Conservation (phyloP, 768 basidiomycete species). For the Gloeopeniophorella convolvens region DNA sequence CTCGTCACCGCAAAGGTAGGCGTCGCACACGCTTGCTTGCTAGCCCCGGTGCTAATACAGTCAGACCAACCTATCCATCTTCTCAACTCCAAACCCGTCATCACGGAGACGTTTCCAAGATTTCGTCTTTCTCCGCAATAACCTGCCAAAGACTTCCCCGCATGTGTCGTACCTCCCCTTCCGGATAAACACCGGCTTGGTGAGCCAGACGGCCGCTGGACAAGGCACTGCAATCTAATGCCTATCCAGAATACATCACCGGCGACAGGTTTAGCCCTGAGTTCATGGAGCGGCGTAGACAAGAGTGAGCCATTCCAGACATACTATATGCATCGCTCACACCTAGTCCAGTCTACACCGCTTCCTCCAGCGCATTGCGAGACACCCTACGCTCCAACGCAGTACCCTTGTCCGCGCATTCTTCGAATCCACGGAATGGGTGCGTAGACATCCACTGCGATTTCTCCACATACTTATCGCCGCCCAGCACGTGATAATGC, state of each 20-base stretch:
- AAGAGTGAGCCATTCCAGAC: conserved; percentile 53
- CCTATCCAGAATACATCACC: conserved; percentile 80
- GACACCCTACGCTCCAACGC: conserved; percentile 91
- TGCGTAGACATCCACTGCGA: conserved; percentile 32
- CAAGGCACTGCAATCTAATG: not conserved
- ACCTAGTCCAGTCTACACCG: conserved; percentile 65
- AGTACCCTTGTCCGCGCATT: conserved; percentile 90
- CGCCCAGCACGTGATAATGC: conserved; percentile 88
- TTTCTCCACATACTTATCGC: conserved; percentile 9
- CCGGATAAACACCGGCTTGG: conserved; percentile 96
- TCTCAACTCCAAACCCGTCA: conserved; percentile 66
- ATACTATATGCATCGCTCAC: conserved; percentile 10
- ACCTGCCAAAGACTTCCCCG: conserved; percentile 86
- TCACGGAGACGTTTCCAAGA: conserved; percentile 91
- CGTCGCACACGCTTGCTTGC: conserved; percentile 5
- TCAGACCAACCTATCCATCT: conserved; percentile 88
- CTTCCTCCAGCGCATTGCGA: conserved; percentile 84
- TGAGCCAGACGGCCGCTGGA: conserved; percentile 30
- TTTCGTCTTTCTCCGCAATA: conserved; percentile 88
- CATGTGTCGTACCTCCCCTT: conserved; percentile 94
- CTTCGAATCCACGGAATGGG: conserved; percentile 98
- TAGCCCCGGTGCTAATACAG: not conserved
- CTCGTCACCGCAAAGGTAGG: conserved; percentile 81
- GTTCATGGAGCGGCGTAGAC: conserved; percentile 88
- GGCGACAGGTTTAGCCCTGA: conserved; percentile 97